Base-by-base conservation (phyloP, 495 filamentous ascomycete genomes). In the Neurospora sp. region DNA sequence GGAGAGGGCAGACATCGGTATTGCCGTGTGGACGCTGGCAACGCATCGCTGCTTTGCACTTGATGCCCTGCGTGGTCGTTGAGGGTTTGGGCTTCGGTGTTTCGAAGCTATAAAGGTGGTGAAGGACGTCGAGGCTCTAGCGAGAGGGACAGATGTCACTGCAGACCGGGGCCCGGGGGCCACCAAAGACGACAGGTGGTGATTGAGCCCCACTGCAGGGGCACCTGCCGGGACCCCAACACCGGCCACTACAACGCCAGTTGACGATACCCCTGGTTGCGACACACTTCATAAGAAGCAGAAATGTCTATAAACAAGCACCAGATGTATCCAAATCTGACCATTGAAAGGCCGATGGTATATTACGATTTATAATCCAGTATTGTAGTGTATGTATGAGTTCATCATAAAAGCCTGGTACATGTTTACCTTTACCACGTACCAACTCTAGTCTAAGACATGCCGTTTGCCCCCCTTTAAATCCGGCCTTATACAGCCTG, bases 401-500 rank as follows among this genome's bases (percentile, higher is more conserved):
- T 66, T 66, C 54, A 66, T 35, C 54, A 66, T 18, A 16, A 59
- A 18, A 16, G 23, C 11, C 11, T 59, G 48, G 20, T 3, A 31
- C 48, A 12, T 59, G 48, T 12, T 12, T 11, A 59, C 23, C 48
- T 59, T 59, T 59, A 27, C 11, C 11, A 59, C 16, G 23, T 27
- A 27, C 54, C 14, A 62, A 2, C 4, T 54, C 54, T 62, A 62
- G 54, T 62, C 54, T 62, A 62, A 14, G 18, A 10, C 46, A 31
- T 31, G 31, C 31, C 31, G 31, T 31, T 2, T 31, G n/a, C 31
- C 31, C 31, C 31, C 31, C 31, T 31, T 31, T 31, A 31, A 31
- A 31, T 31, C 31, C 31, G 31, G 31, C 39, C 72, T 78, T 81
- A 86, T 48, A 87, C 85, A 44, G 84, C 84, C 73, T 85, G 85